These are phyloP conservation scores for Beauveria australis DNA, from an alignment of 2,329 filamentous ascomycete species.

Conservation along the genomic window DNA sequence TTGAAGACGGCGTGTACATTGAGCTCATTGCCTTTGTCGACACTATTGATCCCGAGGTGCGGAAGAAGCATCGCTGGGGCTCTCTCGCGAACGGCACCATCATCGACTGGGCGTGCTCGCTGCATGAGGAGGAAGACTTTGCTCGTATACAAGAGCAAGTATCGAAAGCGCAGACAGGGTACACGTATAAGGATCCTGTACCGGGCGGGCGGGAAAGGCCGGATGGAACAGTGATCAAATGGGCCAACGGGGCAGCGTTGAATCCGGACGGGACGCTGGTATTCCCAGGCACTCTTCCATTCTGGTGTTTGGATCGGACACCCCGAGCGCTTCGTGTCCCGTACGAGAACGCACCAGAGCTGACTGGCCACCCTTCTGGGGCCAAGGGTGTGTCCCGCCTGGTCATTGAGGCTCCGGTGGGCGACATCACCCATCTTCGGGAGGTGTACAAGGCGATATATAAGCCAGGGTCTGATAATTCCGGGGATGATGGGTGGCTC, in stretches of 20 bases:
- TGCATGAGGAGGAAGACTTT: constrained; percentile 29
- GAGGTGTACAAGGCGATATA: constrained; percentile 23
- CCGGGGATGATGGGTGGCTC: background rate
- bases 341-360: constrained; percentile 17
- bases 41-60: constrained; percentile 28
- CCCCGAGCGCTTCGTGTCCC: constrained; percentile 48
- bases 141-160: constrained; percentile 29
- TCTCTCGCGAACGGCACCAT: constrained; percentile 37
- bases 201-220: constrained; percentile 45
- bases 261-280: constrained; percentile 17
- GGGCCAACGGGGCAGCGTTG: constrained; percentile 45
- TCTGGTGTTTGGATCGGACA: constrained; percentile 59
- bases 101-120: constrained; percentile 54
- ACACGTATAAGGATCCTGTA: constrained; percentile 40
- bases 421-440: constrained; percentile 14
- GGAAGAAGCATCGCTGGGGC: constrained; percentile 51
- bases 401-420: constrained; percentile 25
- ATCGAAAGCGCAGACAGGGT: constrained; percentile 20
- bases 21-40: constrained; percentile 57
- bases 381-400: constrained; percentile 42
- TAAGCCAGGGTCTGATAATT: background rate
- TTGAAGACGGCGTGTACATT: constrained; percentile 57
- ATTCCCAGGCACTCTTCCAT: constrained; percentile 46
- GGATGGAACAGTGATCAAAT: constrained; percentile 49
- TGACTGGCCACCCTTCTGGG: constrained; percentile 39